Evolutionary conservation across 83 land plant genomes (phyloP).

Genomic region (Thuja plicata): DNA sequence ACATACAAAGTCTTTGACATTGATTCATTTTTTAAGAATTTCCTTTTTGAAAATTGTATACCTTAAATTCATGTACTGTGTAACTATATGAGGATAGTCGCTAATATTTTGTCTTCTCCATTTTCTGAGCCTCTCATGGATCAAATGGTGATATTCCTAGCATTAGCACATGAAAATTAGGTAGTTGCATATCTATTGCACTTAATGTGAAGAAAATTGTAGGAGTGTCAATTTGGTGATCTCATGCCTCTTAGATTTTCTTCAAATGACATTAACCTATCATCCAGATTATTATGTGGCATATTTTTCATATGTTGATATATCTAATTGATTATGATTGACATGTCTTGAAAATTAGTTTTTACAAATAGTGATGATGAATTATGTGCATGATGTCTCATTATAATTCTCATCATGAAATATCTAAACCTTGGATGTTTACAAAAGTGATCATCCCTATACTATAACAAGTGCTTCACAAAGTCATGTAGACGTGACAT

Average conservation of each 20-base stretch:
- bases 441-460: too few relatives aligned
- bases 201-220: neutral
- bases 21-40: neutral
- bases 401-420: too few relatives aligned
- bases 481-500: too few relatives aligned
- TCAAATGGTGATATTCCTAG: neutral
- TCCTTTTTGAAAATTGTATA: neutral
- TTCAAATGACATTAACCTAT: neutral
- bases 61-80: neutral
- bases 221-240: neutral
- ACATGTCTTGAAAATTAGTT: too few relatives aligned
- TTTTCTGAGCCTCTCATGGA: neutral
- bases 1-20: too few relatives aligned
- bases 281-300: too few relatives aligned
- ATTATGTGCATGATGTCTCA: too few relatives aligned
- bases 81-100: neutral
- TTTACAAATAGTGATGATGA: too few relatives aligned
- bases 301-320: too few relatives aligned
- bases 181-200: neutral
- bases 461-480: too few relatives aligned
- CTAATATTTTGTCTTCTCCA: neutral
- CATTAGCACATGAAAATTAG: neutral
- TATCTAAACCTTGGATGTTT: too few relatives aligned
- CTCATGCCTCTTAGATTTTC: neutral
- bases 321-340: too few relatives aligned